A percentile compares a stretch with the other conserved stretches of the same genome.
phyloP scores from a whole-genome alignment of 495 filamentous ascomycete species.

The Xylaria intraflava region DNA sequence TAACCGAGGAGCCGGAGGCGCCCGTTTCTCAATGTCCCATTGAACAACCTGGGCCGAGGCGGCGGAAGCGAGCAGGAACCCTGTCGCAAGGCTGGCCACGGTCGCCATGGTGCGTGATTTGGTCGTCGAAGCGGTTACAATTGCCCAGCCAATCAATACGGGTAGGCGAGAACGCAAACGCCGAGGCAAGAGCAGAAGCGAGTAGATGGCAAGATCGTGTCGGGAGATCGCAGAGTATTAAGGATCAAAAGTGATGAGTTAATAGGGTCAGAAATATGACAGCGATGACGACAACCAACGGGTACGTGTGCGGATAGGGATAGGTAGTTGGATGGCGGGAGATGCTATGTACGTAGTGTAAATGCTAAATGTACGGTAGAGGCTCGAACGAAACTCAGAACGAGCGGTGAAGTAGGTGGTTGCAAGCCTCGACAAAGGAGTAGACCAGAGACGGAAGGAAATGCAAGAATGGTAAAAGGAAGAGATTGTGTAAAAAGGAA shows the following conservation, averaged over 20 bases:
- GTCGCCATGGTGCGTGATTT: constrained; percentile 17
- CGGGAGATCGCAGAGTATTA: background rate
- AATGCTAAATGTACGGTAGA: no score
- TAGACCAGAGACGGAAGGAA: no score
- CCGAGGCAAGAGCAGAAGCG: background rate
- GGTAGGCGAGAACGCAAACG: background rate
- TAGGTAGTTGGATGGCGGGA: no score
- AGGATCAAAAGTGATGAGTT: background rate
- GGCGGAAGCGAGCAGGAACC: constrained; percentile 26
- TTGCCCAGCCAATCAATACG: background rate
- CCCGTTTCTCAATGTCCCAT: constrained; percentile 35
- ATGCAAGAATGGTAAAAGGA: no score
- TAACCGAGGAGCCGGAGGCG: constrained; percentile 15
- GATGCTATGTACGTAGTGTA: no score
- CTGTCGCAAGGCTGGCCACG: constrained; percentile 17
- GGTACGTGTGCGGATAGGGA: no score
- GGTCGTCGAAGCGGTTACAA: background rate
- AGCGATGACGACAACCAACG: background rate
- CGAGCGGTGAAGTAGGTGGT: no score
- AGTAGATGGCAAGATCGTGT: background rate
- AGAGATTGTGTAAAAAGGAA: no score
- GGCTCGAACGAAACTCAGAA: no score
- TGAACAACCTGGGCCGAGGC: constrained; percentile 35
- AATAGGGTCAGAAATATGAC: background rate
- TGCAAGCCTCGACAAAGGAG: no score